Conservation (phyloP, 169 alveolate species). For the Fabrea salina region DNA sequence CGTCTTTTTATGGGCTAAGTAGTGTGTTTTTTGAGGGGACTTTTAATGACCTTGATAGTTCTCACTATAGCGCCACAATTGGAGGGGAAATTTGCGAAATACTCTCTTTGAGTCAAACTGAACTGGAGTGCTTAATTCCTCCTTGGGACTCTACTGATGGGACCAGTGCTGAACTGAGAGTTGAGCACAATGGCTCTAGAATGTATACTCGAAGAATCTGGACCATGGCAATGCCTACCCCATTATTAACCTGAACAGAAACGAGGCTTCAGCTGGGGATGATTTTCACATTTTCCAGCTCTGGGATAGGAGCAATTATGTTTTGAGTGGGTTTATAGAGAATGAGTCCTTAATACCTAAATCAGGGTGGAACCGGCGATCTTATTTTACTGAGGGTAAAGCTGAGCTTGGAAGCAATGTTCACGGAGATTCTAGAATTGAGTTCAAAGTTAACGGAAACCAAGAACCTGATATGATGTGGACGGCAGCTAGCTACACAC, state of each 20-base stretch:
- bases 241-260: background rate
- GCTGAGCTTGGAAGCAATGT: conserved; percentile 5
- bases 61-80: background rate
- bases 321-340: background rate
- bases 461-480: background rate
- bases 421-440: background rate
- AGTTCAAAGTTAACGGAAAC: background rate
- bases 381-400: too few species aligned
- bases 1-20: too few species aligned
- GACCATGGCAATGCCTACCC: background rate
- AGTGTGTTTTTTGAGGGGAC: too few species aligned
- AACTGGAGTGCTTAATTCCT: background rate
- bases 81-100: background rate
- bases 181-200: too few species aligned
- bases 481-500: background rate
- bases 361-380: background rate
- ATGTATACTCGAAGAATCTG: background rate
- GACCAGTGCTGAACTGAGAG: background rate
- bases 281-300: background rate
- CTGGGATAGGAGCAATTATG: background rate
- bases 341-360: background rate
- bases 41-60: background rate
- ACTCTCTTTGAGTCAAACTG: background rate
- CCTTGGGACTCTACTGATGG: background rate
- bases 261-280: conserved; percentile 3